Percentiles rank a stretch among this genome's conserved stretches.
Evolutionary conservation across 371 early-diverging fungal genomes (phyloP).

Genomic region (Zychaea mexicana): DNA sequence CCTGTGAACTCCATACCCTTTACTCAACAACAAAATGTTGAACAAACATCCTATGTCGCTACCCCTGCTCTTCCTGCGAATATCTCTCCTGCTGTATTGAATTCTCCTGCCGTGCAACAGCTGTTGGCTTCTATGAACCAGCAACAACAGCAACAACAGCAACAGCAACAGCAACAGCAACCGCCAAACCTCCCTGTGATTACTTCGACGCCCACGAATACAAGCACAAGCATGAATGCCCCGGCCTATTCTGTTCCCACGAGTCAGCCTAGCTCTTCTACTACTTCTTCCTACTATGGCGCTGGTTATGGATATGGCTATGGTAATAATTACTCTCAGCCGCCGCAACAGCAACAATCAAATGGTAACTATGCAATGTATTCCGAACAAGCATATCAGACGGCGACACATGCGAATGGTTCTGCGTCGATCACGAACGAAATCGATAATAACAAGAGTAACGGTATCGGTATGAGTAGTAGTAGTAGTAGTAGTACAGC

Average conservation of each 20-base stretch:
- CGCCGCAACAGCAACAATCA: background rate
- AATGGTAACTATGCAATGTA: background rate
- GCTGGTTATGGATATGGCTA: background rate
- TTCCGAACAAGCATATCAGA: background rate
- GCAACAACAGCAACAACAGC: background rate
- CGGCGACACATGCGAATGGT: no score
- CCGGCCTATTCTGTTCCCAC: background rate
- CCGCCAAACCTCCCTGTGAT: no score
- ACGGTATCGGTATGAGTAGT: background rate
- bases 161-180: no score
- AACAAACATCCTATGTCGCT: background rate
- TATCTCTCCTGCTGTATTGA: background rate
- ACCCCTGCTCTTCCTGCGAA: background rate
- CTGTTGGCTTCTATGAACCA: background rate
- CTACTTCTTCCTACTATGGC: background rate
- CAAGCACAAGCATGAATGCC: background rate
- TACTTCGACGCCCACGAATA: background rate
- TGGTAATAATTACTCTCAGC: background rate
- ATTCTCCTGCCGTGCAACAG: background rate
- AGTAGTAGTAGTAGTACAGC: background rate
- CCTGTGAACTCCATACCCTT: background rate
- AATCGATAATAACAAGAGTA: background rate
- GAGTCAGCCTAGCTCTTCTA: background rate
- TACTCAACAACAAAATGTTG: background rate
- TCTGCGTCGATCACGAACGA: background rate